Percentiles rank a stretch among this genome's conserved stretches.
Conservation (phyloP, 75 land plant genomes). For the Pinus taeda region DNA sequence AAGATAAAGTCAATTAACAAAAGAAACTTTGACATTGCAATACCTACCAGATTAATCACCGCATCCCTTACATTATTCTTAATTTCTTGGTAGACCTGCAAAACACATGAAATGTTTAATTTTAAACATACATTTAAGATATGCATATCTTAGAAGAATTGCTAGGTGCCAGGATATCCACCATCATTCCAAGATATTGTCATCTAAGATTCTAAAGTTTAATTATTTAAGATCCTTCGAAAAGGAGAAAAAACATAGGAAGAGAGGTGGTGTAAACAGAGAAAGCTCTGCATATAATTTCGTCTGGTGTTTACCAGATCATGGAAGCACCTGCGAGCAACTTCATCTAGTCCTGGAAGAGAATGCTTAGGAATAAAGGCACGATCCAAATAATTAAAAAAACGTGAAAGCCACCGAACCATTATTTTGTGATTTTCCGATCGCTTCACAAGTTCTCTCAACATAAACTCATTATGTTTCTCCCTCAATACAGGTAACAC, state of each 20-base stretch:
- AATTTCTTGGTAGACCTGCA: conserved; percentile 83
- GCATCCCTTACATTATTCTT: conserved; percentile 89
- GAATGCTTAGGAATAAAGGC: conserved; percentile 85
- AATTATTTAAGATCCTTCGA: background rate
- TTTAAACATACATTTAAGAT: no score
- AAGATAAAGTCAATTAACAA: no score
- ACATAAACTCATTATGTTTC: conserved; percentile 93
- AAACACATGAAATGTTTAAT: background rate
- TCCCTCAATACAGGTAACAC: conserved; percentile 89
- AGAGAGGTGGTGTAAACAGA: background rate
- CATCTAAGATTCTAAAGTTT: background rate
- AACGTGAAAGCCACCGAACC: conserved; percentile 95
- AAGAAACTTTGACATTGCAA: background rate
- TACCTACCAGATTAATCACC: conserved; percentile 80
- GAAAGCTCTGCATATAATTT: background rate
- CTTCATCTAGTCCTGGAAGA: conserved; percentile 86
- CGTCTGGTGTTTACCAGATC: conserved; percentile 53
- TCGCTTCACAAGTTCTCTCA: conserved; percentile 89
- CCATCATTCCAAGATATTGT: background rate
- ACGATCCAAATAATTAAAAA: conserved; percentile 89
- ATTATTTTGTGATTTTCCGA: conserved; percentile 95
- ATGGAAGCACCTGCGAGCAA: conserved; percentile 78
- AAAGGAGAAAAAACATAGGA: background rate
- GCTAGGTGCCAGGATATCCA: background rate
- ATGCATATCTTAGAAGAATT: no score